These are phyloP conservation scores for Drechmeria coniospora DNA, from an alignment of 2,329 filamentous ascomycete species.

Conservation along the genomic window DNA sequence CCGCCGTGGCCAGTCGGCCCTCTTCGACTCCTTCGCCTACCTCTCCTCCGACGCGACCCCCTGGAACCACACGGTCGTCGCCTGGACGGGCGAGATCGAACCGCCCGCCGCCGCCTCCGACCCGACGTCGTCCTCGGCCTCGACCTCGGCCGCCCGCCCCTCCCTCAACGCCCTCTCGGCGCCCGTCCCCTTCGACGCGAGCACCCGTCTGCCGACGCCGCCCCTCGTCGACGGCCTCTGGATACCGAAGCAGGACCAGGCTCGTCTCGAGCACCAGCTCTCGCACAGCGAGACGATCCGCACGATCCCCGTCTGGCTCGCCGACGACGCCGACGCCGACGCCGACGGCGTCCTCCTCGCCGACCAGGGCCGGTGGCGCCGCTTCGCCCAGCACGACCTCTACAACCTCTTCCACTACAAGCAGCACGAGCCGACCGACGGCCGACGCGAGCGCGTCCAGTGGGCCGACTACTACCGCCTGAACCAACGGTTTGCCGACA, in stretches of 20 bases:
- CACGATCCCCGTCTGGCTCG: constrained; percentile 79
- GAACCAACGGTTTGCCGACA: constrained; percentile 84
- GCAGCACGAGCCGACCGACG: constrained; percentile 79
- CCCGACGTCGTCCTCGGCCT: constrained; percentile 27
- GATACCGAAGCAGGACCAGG: too few relatives aligned
- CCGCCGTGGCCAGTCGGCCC: constrained; percentile 74
- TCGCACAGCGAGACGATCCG: constrained; percentile 58
- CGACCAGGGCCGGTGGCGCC: constrained; percentile 74
- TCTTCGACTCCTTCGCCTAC: constrained; percentile 82
- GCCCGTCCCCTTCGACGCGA: constrained; percentile 57
- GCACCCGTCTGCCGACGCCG: constrained; percentile 37
- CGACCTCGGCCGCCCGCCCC: constrained; percentile 30
- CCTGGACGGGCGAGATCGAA: constrained; percentile 87
- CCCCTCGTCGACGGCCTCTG: constrained; percentile 52
- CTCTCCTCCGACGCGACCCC: constrained; percentile 69
- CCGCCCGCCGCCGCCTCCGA: constrained; percentile 30
- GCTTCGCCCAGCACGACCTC: constrained; percentile 80
- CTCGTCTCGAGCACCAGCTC: constrained; percentile 57
- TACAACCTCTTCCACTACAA: constrained; percentile 95
- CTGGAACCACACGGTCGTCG: constrained; percentile 86
- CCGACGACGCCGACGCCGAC: constrained; percentile 57
- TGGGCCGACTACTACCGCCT: constrained; percentile 90
- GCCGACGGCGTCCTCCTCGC: constrained; percentile 50
- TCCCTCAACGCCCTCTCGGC: constrained; percentile 62
- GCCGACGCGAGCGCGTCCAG: constrained; percentile 61